A percentile compares a stretch with the other conserved stretches of the same genome.
Conservation (phyloP, 306 rosid genomes). For the Corylus avellana region DNA sequence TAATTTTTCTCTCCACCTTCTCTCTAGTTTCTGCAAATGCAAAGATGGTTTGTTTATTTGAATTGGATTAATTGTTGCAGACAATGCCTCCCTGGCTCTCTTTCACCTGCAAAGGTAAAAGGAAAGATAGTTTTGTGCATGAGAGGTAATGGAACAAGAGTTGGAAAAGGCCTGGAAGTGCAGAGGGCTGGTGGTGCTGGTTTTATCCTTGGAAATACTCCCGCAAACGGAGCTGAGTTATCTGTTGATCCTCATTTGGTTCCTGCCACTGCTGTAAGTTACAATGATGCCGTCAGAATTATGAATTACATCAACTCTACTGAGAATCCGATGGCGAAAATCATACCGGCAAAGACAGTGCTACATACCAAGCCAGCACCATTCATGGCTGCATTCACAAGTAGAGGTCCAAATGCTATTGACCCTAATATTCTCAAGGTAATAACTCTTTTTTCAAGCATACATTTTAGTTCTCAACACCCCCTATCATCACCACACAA, state of each 20-base stretch:
- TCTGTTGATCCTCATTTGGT: constrained; percentile 64
- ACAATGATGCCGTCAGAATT: constrained; percentile 47
- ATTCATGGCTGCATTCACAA: constrained; percentile 65
- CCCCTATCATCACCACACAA: too few relatives aligned
- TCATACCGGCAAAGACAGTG: constrained; percentile 61
- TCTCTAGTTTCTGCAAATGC: neutral
- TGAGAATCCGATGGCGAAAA: constrained; percentile 51
- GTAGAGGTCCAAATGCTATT: constrained; percentile 85
- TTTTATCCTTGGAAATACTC: constrained; percentile 58
- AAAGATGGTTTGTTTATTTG: too few relatives aligned
- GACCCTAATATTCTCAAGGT: constrained; percentile 87
- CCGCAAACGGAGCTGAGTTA: constrained; percentile 46
- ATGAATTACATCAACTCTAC: constrained; percentile 51
- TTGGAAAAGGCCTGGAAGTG: constrained; percentile 71
- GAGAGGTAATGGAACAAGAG: constrained; percentile 64
- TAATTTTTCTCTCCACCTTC: constrained; percentile 19
- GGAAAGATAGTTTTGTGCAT: constrained; percentile 84
- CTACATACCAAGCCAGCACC: constrained; percentile 79
- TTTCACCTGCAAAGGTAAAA: constrained; percentile 50
- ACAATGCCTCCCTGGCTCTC: constrained; percentile 63
- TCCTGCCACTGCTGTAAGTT: constrained; percentile 65
- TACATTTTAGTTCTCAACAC: neutral
- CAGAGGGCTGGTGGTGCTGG: constrained; percentile 73
- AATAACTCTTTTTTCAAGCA: neutral
- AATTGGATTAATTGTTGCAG: constrained; percentile 42